Evolutionary conservation across 2,329 filamentous ascomycete species (phyloP), one percentile per base, ranked within the genome.

Genomic region (Pseudopithomyces maydicus): DNA sequence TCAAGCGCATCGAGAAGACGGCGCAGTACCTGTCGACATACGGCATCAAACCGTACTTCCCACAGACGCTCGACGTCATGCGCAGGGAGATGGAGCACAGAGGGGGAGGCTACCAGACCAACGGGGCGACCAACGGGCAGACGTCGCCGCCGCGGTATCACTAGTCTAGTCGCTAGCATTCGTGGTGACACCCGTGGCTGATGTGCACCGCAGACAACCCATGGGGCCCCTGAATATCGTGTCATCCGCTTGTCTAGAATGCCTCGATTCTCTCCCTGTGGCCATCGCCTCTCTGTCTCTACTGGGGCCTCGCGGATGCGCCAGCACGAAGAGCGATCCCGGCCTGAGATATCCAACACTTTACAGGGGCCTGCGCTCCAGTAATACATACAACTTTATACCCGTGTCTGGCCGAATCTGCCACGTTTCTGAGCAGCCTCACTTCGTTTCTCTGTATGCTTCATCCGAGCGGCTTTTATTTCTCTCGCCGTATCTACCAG

Each of bases 1-100:
- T 84, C 62, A 83, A 83, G 78, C 74, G 81, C 50, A 82, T 84
- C 57, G 81, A 84, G 73, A 83, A 83, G 78, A 84, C 81, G 8
- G 81, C 81, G 17, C 77, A 74, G 38, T 83, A 83, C 57, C 72
- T 84, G 42, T 72, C 78, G 59, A 82, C 81, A 33, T 82, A 80
- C 68, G 81, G 81, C 44, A 77, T 84, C 22, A 80, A 83, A 69
- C 79, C 80, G 5, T 84, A 84, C 68, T 84, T 84, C 68, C 80
- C 81, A 5, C 70, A 74, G 22, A 83, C 81, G 15, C 73, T 84
- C 23, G 80, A 82, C 32, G 74, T 79, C 23, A 83, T 84, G 81
- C 72, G 73, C 58, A 63, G 74, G 22, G 76, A 77, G 60, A 63
- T 76, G 52, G 74, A 75, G 58, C 74, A 70, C 63, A 64, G 69